Base-by-base conservation (phyloP, 495 filamentous ascomycete genomes). In the Penicillium subrubescens region DNA sequence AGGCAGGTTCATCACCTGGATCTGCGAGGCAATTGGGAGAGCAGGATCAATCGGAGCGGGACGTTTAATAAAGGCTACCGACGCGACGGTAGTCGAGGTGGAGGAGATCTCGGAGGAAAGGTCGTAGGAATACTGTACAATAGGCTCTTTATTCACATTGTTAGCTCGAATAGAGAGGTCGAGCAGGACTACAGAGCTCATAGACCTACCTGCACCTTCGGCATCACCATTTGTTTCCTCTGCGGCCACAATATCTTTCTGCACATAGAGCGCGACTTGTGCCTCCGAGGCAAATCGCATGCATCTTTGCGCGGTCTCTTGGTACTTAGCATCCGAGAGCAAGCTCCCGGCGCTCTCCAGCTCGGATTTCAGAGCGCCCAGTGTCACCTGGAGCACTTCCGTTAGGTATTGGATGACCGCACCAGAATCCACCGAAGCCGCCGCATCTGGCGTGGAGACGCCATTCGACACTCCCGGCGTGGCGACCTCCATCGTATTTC, bases 1-100 rank as follows among this genome's bases (percentile, higher is more conserved):
- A 0, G 95, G 95, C 12, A 99, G 82, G 71, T 96, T 97, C 72
- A 94, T 90, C 65, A 97, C 89, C 74, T 94, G 91, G 52, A 99
- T 88, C 71, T 99, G 95, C 50, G 88, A 87, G 50, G 87, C 83
- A 62, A 99, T 87, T 44, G 93, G 89, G 67, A 91, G 77, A 63
- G 81, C 80, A 57, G 92, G 85, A 75, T 97, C 92, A 73, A 98
- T 91, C 31, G 93, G 90, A 66, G 88, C 86, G 52, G 94, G 88
- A 29, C 90, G 89, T 80, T 99, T 99, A 60, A 97, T 85, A 62
- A 99, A 84, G 51, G 92, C 92, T 39, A 98, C 87, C 62, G 90
- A 95, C 34, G 92, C 88, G 44, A 91, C 88, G 17, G 92, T 97
- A 1, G 87, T 88, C 6, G 92, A 78, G 33, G 90, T 89, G 60